These are phyloP conservation scores for Saprolegnia diclina DNA, from an alignment of 352 stramenopile genomes.

Conservation along the genomic window DNA sequence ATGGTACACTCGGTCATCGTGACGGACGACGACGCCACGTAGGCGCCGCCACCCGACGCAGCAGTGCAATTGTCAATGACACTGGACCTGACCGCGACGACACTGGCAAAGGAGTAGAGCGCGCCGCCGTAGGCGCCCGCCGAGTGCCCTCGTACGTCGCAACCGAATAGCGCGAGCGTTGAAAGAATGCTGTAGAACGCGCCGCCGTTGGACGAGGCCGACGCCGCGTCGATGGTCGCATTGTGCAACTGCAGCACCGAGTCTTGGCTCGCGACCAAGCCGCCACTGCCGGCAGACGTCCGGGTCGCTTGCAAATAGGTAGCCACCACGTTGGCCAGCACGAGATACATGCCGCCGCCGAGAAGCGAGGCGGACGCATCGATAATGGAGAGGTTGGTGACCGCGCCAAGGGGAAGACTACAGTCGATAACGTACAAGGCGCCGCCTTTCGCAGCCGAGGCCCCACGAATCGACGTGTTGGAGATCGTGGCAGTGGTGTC, in stretches of 20 bases:
- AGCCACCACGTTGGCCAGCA: not conserved
- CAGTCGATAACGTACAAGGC: slow-evolving; percentile 23
- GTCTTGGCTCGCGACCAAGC: slow-evolving; percentile 10
- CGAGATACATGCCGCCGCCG: slow-evolving; percentile 15
- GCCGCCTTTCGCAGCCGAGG: slow-evolving; percentile 12
- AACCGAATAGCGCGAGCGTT: not conserved
- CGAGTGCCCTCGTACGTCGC: not conserved
- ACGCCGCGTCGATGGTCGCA: not conserved
- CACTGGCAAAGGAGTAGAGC: slow-evolving; percentile 17
- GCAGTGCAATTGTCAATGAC: not conserved
- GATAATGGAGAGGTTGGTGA: not conserved
- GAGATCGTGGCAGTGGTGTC: not conserved
- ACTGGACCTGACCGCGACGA: not conserved
- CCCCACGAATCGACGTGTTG: slow-evolving; percentile 3
- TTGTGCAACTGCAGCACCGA: not conserved
- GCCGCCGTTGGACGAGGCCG: slow-evolving; percentile 8
- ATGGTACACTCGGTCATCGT: not conserved
- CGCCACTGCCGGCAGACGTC: not conserved
- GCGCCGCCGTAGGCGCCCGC: slow-evolving; percentile 13
- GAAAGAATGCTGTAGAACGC: slow-evolving; percentile 22
- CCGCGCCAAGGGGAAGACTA: not conserved
- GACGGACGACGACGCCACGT: slow-evolving; percentile 13
- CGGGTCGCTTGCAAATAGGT: not conserved
- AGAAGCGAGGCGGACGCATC: not conserved
- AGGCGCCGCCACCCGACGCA: slow-evolving; percentile 5